Conservation (phyloP, 1,284 basidiomycete species). For the Phylloporus gajari region DNA sequence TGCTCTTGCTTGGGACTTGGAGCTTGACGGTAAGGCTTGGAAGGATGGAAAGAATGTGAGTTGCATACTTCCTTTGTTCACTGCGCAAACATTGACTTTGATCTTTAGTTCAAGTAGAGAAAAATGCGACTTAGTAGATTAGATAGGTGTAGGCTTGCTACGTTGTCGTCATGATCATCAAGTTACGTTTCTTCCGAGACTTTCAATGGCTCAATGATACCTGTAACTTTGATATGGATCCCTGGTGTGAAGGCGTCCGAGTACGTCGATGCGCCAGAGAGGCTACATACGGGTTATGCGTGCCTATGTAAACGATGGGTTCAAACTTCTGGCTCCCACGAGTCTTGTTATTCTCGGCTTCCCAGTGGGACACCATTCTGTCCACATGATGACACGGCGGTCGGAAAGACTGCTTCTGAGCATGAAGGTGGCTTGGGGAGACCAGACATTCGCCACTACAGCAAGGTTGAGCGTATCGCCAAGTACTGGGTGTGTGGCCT, state of each 20-base stretch:
- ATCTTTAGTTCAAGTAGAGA: constrained; percentile 38
- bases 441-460: background rate
- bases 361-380: background rate
- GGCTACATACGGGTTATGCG: too few relatives aligned
- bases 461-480: background rate
- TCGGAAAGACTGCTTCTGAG: too few relatives aligned
- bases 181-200: constrained; percentile 11
- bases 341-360: too few relatives aligned
- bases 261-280: background rate
- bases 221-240: constrained; percentile 2
- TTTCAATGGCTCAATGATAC: constrained; percentile 1
- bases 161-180: constrained; percentile 13
- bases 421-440: background rate
- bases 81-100: constrained; percentile 3
- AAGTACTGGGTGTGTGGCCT: background rate
- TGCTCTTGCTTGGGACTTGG: constrained; percentile 90
- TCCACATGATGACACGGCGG: background rate
- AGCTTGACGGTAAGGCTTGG: constrained; percentile 87
- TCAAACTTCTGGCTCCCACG: too few relatives aligned
- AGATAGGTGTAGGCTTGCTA: constrained; percentile 38
- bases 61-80: constrained; percentile 26
- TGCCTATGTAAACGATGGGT: too few relatives aligned
- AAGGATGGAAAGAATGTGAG: constrained; percentile 87
- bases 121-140: constrained; percentile 23
- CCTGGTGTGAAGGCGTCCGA: background rate